phyloP scores from a whole-genome alignment of 163 green algal genomes.

The Chloroidium sp. region DNA sequence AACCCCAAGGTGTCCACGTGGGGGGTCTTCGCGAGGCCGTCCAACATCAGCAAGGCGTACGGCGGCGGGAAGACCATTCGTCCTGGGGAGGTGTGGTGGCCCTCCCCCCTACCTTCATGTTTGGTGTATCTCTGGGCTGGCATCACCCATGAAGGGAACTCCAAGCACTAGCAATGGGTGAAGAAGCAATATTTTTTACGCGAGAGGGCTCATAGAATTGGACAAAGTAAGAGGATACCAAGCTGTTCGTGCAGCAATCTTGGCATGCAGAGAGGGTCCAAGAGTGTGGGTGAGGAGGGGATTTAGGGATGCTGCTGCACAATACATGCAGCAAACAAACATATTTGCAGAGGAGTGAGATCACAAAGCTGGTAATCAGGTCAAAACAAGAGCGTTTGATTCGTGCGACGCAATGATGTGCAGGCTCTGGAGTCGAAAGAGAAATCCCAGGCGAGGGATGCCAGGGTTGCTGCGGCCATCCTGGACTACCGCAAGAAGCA shows the following conservation, averaged over 20 bases:
- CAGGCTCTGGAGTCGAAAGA: conserved; percentile 59
- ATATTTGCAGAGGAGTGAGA: too few species aligned
- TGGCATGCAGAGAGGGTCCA: too few species aligned
- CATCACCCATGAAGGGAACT: conserved; percentile 1
- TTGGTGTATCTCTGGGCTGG: background rate
- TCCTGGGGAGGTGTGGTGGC: conserved; percentile 4
- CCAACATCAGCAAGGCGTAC: conserved; percentile 54
- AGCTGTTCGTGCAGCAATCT: background rate
- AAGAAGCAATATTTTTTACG: background rate
- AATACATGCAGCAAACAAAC: too few species aligned
- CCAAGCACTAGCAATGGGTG: background rate
- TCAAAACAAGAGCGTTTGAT: too few species aligned
- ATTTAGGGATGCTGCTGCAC: too few species aligned
- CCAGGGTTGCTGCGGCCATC: conserved; percentile 14
- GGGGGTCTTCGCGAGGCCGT: conserved; percentile 70
- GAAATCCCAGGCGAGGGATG: conserved; percentile 21
- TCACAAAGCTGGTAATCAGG: too few species aligned
- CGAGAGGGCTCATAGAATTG: background rate
- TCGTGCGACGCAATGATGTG: conserved; percentile 11
- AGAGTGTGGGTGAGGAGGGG: too few species aligned
- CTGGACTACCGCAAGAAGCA: conserved; percentile 29
- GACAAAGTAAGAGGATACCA: background rate
- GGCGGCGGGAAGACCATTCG: conserved; percentile 17
- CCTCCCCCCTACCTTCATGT: background rate
- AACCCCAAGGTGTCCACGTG: conserved; percentile 56